A percentile compares a stretch with the other conserved stretches of the same genome.
These are phyloP conservation scores for Ophiosphaerella herpotricha DNA, from an alignment of 2,329 filamentous ascomycete genomes.

Conservation along the genomic window DNA sequence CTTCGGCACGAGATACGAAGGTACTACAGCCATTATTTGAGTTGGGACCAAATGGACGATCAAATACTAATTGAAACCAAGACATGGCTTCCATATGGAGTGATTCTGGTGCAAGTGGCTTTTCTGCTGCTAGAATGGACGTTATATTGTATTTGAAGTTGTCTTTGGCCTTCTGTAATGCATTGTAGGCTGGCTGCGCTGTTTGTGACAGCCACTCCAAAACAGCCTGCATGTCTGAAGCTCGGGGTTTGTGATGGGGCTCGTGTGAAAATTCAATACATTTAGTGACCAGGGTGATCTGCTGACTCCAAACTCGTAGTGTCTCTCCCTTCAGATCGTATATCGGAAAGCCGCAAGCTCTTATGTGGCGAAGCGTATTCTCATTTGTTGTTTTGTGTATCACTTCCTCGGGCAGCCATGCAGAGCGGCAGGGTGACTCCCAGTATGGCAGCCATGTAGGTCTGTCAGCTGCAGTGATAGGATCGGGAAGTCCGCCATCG, in stretches of 20 bases:
- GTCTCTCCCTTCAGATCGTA: not conserved
- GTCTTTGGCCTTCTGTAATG: no score
- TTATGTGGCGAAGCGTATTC: not conserved
- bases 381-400: not conserved
- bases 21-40: no score
- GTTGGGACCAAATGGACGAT: no score
- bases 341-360: not conserved
- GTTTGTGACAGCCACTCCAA: no score
- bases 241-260: not conserved
- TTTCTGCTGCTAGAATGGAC: no score
- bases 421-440: not conserved
- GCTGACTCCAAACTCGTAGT: not conserved
- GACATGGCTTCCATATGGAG: no score
- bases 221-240: no score
- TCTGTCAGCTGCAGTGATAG: not conserved
- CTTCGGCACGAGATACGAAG: no score
- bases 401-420: not conserved
- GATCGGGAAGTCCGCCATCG: not conserved
- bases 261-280: not conserved
- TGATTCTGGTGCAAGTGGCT: no score
- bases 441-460: not conserved
- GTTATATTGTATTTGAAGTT: no score
- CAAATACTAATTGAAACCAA: no score
- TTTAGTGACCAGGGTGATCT: not conserved
- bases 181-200: no score